Conservation (phyloP, 495 filamentous ascomycete genomes). For the Haplographium delicatum region DNA sequence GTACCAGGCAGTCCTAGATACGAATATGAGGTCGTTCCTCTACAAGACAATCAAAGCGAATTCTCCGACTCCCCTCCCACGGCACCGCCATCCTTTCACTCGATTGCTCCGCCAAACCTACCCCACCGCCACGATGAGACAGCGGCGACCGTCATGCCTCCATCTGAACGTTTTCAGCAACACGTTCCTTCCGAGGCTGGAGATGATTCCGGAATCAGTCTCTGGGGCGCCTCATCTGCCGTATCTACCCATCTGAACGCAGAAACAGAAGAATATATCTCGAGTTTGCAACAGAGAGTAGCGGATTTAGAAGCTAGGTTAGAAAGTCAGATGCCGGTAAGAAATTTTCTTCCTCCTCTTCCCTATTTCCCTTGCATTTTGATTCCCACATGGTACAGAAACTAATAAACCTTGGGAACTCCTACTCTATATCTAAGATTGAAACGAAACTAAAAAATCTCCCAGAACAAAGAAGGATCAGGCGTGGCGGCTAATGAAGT, state of each 20-base stretch:
- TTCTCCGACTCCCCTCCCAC: conserved; percentile 3
- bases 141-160: not conserved
- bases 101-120: not conserved
- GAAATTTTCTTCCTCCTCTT: not conserved
- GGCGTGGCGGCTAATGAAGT: no score
- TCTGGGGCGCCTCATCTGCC: not conserved
- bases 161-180: not conserved
- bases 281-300: no score
- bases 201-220: not conserved
- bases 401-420: no score
- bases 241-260: no score
- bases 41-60: not conserved
- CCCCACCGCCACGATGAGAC: conserved; percentile 1
- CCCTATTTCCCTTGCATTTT: not conserved
- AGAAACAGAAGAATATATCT: no score
- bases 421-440: no score
- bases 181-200: not conserved
- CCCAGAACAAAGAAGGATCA: no score
- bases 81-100: conserved; percentile 4
- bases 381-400: not conserved
- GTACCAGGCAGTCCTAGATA: not conserved
- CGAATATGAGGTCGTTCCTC: not conserved
- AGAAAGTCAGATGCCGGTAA: not conserved
- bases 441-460: no score
- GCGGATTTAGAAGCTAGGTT: not conserved